phyloP scores from a whole-genome alignment of 306 rosid species.

The Trifolium subterraneum region DNA sequence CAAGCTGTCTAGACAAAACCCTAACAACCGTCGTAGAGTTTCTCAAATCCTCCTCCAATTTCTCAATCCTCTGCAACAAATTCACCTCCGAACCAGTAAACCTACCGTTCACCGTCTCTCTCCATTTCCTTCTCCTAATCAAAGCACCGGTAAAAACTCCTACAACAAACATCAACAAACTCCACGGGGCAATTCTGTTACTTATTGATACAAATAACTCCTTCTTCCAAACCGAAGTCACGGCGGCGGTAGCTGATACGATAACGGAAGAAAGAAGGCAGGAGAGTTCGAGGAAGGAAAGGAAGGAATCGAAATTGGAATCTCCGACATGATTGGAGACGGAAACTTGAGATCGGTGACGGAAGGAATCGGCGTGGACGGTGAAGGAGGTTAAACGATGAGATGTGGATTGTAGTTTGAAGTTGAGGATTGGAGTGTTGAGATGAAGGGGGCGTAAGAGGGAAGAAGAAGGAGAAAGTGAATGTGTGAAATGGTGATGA shows the following conservation, averaged over 20 bases:
- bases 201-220: slow-evolving; percentile 45
- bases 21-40: slow-evolving; percentile 56
- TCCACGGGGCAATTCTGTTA: slow-evolving; percentile 45
- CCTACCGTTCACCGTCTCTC: slow-evolving; percentile 50
- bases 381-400: slow-evolving; percentile 28
- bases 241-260: slow-evolving; percentile 48
- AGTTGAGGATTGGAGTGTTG: slow-evolving; percentile 41
- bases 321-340: slow-evolving; percentile 25
- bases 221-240: slow-evolving; percentile 51
- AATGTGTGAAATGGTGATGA: slow-evolving; percentile 36
- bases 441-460: slow-evolving; percentile 41
- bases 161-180: slow-evolving; percentile 51
- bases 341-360: slow-evolving; percentile 40
- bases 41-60: slow-evolving; percentile 79
- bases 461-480: slow-evolving; percentile 44
- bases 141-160: slow-evolving; percentile 66
- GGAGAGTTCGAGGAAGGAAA: slow-evolving; percentile 60
- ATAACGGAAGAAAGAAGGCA: slow-evolving; percentile 63
- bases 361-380: slow-evolving; percentile 33
- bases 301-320: slow-evolving; percentile 60
- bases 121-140: slow-evolving; percentile 80
- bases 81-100: slow-evolving; percentile 64
- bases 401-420: slow-evolving; percentile 25
- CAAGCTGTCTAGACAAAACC: slow-evolving; percentile 85
- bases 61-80: slow-evolving; percentile 74